These are phyloP conservation scores for Fusarium sp. DNA, from an alignment of 2,329 filamentous ascomycete species.

Conservation along the genomic window DNA sequence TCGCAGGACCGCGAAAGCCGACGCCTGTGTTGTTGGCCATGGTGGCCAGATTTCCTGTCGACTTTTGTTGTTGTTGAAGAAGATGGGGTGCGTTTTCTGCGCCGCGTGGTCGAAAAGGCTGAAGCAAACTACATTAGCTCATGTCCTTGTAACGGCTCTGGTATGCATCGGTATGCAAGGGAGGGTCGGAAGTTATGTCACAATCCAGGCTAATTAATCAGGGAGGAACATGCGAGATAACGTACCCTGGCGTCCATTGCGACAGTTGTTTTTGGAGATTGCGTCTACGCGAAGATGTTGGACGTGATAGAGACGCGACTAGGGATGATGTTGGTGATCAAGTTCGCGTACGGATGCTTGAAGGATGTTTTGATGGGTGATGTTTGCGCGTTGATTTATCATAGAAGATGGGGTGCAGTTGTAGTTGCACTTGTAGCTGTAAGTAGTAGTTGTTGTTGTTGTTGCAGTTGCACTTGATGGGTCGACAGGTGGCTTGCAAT, in stretches of 20 bases:
- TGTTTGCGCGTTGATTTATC: slow-evolving; percentile 36
- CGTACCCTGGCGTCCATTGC: slow-evolving; percentile 55
- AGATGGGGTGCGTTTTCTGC: slow-evolving; percentile 66
- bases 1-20: slow-evolving; percentile 64
- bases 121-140: slow-evolving; percentile 35
- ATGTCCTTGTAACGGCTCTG: slow-evolving; percentile 11
- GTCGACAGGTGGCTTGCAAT: slow-evolving; percentile 22
- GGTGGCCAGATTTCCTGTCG: slow-evolving; percentile 69
- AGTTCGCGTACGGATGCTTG: slow-evolving; percentile 28
- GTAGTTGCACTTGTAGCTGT: neutral
- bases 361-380: slow-evolving; percentile 27
- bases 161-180: slow-evolving; percentile 33
- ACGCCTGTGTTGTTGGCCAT: slow-evolving; percentile 47
- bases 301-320: slow-evolving; percentile 43
- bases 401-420: slow-evolving; percentile 38
- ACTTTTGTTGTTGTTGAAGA: slow-evolving; percentile 87
- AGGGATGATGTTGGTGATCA: slow-evolving; percentile 17
- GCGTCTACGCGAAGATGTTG: slow-evolving; percentile 27
- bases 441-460: neutral
- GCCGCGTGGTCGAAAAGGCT: slow-evolving; percentile 60
- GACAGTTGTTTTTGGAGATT: slow-evolving; percentile 33
- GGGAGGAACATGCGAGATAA: slow-evolving; percentile 33
- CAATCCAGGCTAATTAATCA: slow-evolving; percentile 1
- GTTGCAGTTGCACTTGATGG: neutral
- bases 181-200: slow-evolving; percentile 21